phyloP scores from a whole-genome alignment of 2,329 filamentous ascomycete genomes.

The Trichoderma arundinaceum region DNA sequence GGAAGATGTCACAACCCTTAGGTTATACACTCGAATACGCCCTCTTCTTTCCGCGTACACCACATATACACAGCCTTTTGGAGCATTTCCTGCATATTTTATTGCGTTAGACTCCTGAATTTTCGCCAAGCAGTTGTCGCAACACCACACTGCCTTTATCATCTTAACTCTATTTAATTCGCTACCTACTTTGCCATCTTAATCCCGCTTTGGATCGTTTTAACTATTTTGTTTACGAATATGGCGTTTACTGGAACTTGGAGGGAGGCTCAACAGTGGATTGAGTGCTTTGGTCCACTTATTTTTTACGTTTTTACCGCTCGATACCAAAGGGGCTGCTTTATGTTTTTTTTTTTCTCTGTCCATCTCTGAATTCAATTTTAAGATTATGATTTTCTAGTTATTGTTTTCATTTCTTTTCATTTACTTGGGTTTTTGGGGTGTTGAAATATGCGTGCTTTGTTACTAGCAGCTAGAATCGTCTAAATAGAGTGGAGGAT shows the following conservation, averaged over 20 bases:
- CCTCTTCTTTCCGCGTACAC: conserved; percentile 6
- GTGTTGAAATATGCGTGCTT: conserved; percentile 3
- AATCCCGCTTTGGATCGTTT: conserved; percentile 23
- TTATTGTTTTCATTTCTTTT: background rate
- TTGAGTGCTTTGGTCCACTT: conserved; percentile 12
- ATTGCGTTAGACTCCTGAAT: conserved; percentile 7
- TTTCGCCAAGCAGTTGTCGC: background rate
- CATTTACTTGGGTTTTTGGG: background rate
- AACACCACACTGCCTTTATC: conserved; percentile 2
- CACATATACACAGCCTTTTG: conserved; percentile 17
- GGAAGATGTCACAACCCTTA: background rate
- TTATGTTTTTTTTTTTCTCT: conserved; percentile 11
- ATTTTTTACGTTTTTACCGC: conserved; percentile 14
- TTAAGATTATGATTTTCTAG: conserved; percentile 14
- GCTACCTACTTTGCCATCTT: conserved; percentile 20
- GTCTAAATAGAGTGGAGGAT: conserved; percentile 25
- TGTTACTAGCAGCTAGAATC: conserved; percentile 11
- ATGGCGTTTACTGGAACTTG: conserved; percentile 17
- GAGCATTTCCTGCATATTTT: conserved; percentile 17
- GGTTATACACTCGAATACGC: background rate
- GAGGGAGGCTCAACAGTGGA: conserved; percentile 9
- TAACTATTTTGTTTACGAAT: conserved; percentile 21
- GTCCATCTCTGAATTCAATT: background rate
- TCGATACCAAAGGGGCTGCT: conserved; percentile 30
- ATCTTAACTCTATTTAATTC: conserved; percentile 23